A percentile compares a stretch with the other conserved stretches of the same genome.
phyloP scores from a whole-genome alignment of 2,329 filamentous ascomycete genomes.

The Trichoderma sp. region DNA sequence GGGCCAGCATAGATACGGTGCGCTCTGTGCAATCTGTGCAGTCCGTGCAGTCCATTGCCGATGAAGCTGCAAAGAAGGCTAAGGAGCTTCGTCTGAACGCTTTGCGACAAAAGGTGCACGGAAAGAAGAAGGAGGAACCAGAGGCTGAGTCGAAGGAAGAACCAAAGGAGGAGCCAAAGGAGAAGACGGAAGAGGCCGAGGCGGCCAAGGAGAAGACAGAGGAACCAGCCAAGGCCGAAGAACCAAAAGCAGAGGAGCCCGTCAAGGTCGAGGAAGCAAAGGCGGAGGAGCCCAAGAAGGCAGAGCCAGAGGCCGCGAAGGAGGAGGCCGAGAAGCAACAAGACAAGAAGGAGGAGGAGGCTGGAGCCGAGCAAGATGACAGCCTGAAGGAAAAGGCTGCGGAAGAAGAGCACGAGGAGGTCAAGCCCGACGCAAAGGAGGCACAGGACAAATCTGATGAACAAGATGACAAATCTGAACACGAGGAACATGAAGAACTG shows the following conservation, averaged over 20 bases:
- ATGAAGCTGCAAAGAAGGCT: constrained; percentile 64
- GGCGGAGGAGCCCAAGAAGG: constrained; percentile 1
- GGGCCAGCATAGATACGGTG: constrained; percentile 28
- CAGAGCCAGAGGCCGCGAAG: constrained; percentile 22
- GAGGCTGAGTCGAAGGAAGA: constrained; percentile 23
- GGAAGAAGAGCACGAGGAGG: constrained; percentile 22
- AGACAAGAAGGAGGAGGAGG: constrained; percentile 14
- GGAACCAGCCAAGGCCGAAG: constrained; percentile 16
- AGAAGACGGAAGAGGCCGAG: constrained; percentile 13
- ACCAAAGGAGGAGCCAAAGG: constrained; percentile 13
- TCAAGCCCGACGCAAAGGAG: constrained; percentile 26
- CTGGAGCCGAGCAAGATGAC: constrained; percentile 13
- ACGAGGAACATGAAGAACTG: constrained; percentile 25
- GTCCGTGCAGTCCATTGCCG: constrained; percentile 48
- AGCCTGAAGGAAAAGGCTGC: neutral
- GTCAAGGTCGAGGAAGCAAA: constrained; percentile 18
- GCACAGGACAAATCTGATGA: constrained; percentile 15
- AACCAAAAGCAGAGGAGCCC: constrained; percentile 5
- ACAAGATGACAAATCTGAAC: constrained; percentile 15
- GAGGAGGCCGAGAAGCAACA: constrained; percentile 14
- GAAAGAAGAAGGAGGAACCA: constrained; percentile 26
- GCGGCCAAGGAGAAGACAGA: constrained; percentile 18
- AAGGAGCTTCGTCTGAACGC: constrained; percentile 56
- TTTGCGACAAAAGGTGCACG: constrained; percentile 54
- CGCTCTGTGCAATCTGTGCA: neutral